Percentiles rank a stretch among this genome's conserved stretches.
Evolutionary conservation across 129 eudicot genomes (phyloP).

Genomic region (Tagetes patula): DNA sequence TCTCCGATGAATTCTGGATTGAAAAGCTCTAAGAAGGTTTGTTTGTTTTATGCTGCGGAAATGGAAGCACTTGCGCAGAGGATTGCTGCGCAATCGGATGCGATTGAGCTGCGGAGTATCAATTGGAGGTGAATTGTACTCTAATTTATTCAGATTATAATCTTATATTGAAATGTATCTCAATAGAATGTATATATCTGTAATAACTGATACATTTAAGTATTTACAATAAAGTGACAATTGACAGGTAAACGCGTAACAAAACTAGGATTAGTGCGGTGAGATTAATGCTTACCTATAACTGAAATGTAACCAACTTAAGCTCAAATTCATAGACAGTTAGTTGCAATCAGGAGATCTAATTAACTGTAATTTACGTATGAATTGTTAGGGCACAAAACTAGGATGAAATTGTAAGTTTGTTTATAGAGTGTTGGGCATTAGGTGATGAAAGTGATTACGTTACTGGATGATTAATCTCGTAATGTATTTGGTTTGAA

Average conservation of each 20-base stretch:
- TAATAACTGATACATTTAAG: too few relatives aligned
- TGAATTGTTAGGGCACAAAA: too few relatives aligned
- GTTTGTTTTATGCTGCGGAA: conserved; percentile 72
- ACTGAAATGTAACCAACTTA: too few relatives aligned
- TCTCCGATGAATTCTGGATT: conserved; percentile 38
- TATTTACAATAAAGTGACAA: too few relatives aligned
- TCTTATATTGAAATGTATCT: neutral
- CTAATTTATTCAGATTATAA: neutral
- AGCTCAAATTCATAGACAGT: too few relatives aligned
- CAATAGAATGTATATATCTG: neutral
- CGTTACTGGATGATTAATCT: neutral
- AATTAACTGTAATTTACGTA: too few relatives aligned
- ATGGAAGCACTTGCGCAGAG: conserved; percentile 79
- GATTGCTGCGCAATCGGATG: conserved; percentile 80
- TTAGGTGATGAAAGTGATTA: neutral
- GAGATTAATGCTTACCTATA: too few relatives aligned
- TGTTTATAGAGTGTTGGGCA: neutral
- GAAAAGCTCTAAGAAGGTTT: conserved; percentile 63
- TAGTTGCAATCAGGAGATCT: too few relatives aligned
- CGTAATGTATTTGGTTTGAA: neutral
- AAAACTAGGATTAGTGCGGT: too few relatives aligned
- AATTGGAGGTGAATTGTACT: conserved; percentile 64
- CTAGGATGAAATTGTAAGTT: neutral
- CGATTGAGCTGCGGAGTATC: conserved; percentile 86
- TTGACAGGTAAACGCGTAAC: too few relatives aligned